Base-by-base conservation (phyloP, 202 grass and related monocot genomes). In the Eragrostis tef region DNA sequence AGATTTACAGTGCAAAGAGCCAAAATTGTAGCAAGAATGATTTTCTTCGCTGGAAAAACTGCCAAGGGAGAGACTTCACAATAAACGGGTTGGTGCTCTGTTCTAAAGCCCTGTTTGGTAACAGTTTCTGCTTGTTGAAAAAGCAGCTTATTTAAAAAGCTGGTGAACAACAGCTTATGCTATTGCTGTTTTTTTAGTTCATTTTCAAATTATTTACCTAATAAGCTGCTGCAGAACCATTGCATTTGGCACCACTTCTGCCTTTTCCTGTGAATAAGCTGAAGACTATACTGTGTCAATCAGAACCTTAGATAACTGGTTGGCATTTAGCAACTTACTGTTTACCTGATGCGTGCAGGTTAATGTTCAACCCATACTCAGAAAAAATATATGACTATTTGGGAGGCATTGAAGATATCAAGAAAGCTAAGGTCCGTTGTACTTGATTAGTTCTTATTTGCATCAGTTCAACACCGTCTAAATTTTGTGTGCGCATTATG, bases 341-440 rank as follows among this genome's bases (percentile, higher is more conserved):
- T 52, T 73, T 72, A 75, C 48, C 77, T 27, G 79, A 84, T 78
- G 17, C 87, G 6, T 76, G 56, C 81, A 99, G 93, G 52, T 91
- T 99, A 85, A 95, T 99, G 96, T 91, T 99, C 81, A 91, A 99
- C 45, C 96, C 96, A 19, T 99, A 86, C 85, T 90, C 96, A 64
- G 88, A 99, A 77, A 75, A 91, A 66, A 86, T 99, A 20, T 95
- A 99, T 43, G 96, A 98, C 84, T 99, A 99, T 49, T 81, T 99
- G 42, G 92, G 92, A 74, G 92, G 95, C 76, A 88, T 98, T 56
- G 87, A 98, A 72, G 92, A 98, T 83, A 79, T 98, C 74, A 94
- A 85, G 83, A 93, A 91, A 85, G 70, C 89, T 79, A 95, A 93
- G 87, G 93, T 99, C 12, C 41, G 64, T 50, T 72, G 24, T 75